Evolutionary conservation across 352 stramenopile species (phyloP).

Genomic region (Peronospora farinosa): DNA sequence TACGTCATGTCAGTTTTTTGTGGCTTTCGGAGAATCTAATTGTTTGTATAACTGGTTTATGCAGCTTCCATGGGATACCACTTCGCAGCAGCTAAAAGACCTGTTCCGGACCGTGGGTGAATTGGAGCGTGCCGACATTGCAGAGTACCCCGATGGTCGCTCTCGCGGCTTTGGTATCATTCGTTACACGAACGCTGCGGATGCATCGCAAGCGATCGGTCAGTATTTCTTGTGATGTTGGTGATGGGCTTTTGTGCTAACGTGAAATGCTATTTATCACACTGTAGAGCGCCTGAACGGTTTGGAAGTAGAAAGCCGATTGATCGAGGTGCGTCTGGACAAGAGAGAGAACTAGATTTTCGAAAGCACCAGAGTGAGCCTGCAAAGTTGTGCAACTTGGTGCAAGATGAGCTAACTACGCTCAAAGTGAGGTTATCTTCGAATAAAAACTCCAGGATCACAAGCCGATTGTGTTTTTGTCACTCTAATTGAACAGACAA

Average conservation of each 20-base stretch:
- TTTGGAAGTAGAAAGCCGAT: constrained; percentile 54
- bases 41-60: constrained; percentile 3
- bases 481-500: no score
- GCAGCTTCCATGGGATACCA: constrained; percentile 62
- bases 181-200: constrained; percentile 42
- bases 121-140: constrained; percentile 63
- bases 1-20: constrained; percentile 20
- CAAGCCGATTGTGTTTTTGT: constrained; percentile 16
- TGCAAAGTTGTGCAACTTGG: constrained; percentile 14
- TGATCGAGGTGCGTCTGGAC: constrained; percentile 66
- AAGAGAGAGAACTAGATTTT: constrained; percentile 35
- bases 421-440: no score
- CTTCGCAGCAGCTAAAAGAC: constrained; percentile 66
- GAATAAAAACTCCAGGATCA: no score
- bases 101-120: constrained; percentile 56
- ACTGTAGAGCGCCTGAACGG: constrained; percentile 54
- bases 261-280: not conserved
- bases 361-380: constrained; percentile 2
- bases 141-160: constrained; percentile 46
- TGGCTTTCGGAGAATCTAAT: not conserved
- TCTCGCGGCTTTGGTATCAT: constrained; percentile 71
- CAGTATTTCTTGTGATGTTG: constrained; percentile 14
- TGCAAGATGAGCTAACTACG: constrained; percentile 13
- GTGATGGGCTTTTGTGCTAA: constrained; percentile 2
- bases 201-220: constrained; percentile 64